phyloP scores from a whole-genome alignment of 495 filamentous ascomycete genomes.

The Aspergillus incahuasiensis region DNA sequence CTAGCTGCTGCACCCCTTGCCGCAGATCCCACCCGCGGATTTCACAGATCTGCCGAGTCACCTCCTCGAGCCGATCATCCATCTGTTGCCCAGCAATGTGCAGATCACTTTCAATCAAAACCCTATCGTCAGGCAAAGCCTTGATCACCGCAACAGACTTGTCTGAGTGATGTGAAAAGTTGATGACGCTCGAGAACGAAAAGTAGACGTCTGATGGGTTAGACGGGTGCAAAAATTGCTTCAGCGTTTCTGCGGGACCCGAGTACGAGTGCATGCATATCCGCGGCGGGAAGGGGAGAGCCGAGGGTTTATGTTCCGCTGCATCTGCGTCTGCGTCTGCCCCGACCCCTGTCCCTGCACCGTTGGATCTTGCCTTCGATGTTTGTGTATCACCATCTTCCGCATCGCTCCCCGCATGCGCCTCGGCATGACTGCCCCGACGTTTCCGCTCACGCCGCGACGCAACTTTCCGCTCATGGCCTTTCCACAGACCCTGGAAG shows the following conservation, averaged over 20 bases:
- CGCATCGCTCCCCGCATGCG: constrained; percentile 27
- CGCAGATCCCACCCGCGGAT: constrained; percentile 74
- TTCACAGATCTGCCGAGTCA: constrained; percentile 65
- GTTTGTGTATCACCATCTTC: constrained; percentile 23
- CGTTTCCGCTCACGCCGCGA: constrained; percentile 58
- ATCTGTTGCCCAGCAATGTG: constrained; percentile 80
- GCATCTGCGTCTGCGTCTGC: too few relatives aligned
- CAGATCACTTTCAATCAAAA: constrained; percentile 87
- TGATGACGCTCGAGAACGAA: constrained; percentile 82
- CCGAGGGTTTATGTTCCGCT: constrained; percentile 20
- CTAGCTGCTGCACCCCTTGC: constrained; percentile 64
- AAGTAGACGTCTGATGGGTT: constrained; percentile 79
- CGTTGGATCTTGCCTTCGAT: constrained; percentile 8
- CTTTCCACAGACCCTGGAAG: constrained; percentile 72
- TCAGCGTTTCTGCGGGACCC: constrained; percentile 68
- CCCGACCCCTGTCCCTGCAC: constrained; percentile 25
- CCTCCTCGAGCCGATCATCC: constrained; percentile 72
- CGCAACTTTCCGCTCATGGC: constrained; percentile 65
- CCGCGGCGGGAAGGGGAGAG: constrained; percentile 74
- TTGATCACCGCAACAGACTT: constrained; percentile 64
- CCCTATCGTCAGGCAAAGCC: constrained; percentile 66
- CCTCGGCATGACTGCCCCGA: constrained; percentile 30
- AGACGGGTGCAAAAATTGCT: constrained; percentile 69
- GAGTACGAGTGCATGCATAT: constrained; percentile 95
- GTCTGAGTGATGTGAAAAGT: constrained; percentile 56